Evolutionary conservation across 192 early-diverging fungal species (phyloP), one percentile per base, ranked within the genome.

Genomic region (Umbelopsis ramanniana): DNA sequence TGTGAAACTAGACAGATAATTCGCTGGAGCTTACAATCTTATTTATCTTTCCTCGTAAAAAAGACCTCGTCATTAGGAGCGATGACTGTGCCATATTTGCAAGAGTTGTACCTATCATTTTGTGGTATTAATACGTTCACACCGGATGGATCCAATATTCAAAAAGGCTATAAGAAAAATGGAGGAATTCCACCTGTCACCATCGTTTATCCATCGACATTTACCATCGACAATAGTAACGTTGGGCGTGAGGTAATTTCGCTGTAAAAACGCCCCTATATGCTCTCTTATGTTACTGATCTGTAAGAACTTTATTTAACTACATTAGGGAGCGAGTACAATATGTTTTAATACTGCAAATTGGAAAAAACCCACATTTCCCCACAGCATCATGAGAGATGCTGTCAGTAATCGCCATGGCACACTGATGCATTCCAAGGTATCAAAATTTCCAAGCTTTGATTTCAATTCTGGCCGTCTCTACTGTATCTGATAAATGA

Each of bases 21-120:
- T n/a, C 19, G 33, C 10, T 35, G 15, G 7, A 46, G 0, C 12
- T 35, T 21, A 53, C 33, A 43, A 63, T 43, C 12, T 46, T 35
- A 26, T 17, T 26, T 0, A 12, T 23, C 50, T 71, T 43, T 6
- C 6, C 6, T 29, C 29, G n/a, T n/a, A 2, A 29, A 12, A 43
- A 43, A 86, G 81, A 86, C 85, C 0, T 83, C 83, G 29, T 86
- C 85, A 2, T 26, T 86, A 6, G 85, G 85, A 6, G 74, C 72
- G 24, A 45, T 86, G 10, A 76, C 53, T 7, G 24, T 72, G 0
- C 67, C 40, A 29, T 86, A 82, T 46, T 47, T 86, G 5, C 63
- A 68, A 15, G 79, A 84, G 38, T 54, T 87, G 6, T 78, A 87
- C 50, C 40, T 48, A 6, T 80, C 85, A 0, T 79, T 79, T n/a